These are phyloP conservation scores for Phytophthora pini DNA, from an alignment of 352 stramenopile genomes.

Conservation along the genomic window DNA sequence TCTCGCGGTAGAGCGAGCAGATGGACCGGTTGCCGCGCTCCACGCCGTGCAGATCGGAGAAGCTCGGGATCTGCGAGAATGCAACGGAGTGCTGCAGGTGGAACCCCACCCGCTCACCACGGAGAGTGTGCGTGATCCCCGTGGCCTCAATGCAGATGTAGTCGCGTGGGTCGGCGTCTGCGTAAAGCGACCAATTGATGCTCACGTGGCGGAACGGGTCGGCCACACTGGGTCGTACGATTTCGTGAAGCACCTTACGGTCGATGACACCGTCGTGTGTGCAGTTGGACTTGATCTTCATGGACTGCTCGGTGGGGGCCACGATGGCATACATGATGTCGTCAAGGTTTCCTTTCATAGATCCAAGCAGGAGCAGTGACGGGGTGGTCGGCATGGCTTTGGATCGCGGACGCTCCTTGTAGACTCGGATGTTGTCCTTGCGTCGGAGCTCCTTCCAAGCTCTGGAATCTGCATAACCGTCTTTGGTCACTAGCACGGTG, in stretches of 20 bases:
- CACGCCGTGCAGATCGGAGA: conserved; percentile 24
- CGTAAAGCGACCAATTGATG: conserved; percentile 48
- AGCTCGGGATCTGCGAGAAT: conserved; percentile 23
- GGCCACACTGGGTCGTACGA: conserved; percentile 24
- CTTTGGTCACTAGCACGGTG: conserved; percentile 23
- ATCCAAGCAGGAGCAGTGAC: conserved; percentile 35
- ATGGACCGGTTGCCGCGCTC: conserved; percentile 31
- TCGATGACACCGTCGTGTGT: conserved; percentile 43
- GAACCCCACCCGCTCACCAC: conserved; percentile 45
- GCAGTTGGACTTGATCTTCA: conserved; percentile 48
- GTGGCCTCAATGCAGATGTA: conserved; percentile 54
- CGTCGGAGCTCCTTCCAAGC: conserved; percentile 37
- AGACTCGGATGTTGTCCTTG: conserved; percentile 32
- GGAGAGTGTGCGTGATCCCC: conserved; percentile 26
- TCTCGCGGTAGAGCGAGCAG: conserved; percentile 26
- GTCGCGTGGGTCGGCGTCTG: conserved; percentile 42
- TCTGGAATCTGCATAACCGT: conserved; percentile 26
- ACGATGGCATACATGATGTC: conserved; percentile 43
- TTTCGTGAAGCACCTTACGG: conserved; percentile 31
- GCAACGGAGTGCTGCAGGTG: conserved; percentile 52
- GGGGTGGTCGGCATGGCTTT: conserved; percentile 18
- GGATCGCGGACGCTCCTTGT: conserved; percentile 24
- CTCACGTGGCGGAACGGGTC: conserved; percentile 48
- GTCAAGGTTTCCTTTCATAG: conserved; percentile 23
- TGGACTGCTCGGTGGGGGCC: conserved; percentile 31